These are phyloP conservation scores for Trifolium pratense DNA, from an alignment of 306 rosid genomes.

Conservation along the genomic window DNA sequence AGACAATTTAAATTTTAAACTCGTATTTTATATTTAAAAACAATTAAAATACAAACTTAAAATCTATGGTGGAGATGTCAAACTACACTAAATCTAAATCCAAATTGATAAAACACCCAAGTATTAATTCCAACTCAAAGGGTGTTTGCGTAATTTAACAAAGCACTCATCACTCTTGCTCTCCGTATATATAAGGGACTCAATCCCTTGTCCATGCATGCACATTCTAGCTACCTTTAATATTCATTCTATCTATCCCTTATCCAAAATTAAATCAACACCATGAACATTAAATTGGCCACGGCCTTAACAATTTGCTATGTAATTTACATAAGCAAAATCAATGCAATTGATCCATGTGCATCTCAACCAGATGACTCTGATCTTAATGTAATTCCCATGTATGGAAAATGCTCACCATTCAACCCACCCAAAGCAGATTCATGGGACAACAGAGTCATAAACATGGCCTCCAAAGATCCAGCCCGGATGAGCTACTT, in stretches of 20 bases:
- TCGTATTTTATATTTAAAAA: too few species aligned
- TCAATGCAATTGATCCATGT: conserved; percentile 60
- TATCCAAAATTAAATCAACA: neutral
- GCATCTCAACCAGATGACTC: conserved; percentile 51
- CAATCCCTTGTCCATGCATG: conserved; percentile 33
- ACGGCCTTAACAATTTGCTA: conserved; percentile 37
- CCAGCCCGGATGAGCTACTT: conserved; percentile 64
- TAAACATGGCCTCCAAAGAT: conserved; percentile 83
- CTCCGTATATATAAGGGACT: conserved; percentile 14
- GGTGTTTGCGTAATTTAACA: conserved; percentile 38
- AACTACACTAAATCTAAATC: too few species aligned
- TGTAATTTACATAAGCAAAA: conserved; percentile 27
- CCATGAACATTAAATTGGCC: conserved; percentile 55
- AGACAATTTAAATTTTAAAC: too few species aligned
- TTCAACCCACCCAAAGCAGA: conserved; percentile 63
- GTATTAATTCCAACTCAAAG: conserved; percentile 9
- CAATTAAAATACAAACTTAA: too few species aligned
- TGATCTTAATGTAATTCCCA: conserved; percentile 71
- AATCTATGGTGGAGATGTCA: too few species aligned
- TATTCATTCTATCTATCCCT: neutral
- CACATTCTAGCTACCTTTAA: conserved; percentile 4
- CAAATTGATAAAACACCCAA: too few species aligned
- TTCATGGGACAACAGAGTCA: conserved; percentile 60
- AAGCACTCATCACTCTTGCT: neutral
- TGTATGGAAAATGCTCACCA: conserved; percentile 89